Base-by-base conservation (phyloP, 164 flowering plant genomes). In the Stephania japonica region DNA sequence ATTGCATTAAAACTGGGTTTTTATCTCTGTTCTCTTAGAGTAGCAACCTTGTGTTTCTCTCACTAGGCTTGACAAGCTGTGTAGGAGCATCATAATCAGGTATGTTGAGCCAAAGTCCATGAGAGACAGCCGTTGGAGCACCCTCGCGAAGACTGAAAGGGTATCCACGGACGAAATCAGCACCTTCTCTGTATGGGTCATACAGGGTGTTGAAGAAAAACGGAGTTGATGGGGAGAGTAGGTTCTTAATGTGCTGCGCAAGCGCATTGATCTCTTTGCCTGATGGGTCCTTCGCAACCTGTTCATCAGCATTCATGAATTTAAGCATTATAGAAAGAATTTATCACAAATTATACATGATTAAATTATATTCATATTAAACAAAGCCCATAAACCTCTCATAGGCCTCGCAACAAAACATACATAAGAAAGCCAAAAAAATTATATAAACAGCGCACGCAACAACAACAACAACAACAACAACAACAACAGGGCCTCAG, bases 71-170 rank as follows among this genome's bases (percentile, higher is more conserved):
- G 70, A 90, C 93, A 72, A 89, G 90, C 78, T 91, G 96, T 69
- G 96, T 91, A 13, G 96, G 96, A 13, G 97, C 93, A 83, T 91
- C 97, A 75, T 89, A 91, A 70, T 91, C 93, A 0, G 96, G 90
- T 70, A 90, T 90, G 85, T 90, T 90, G 73, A 90, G 86, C 94
- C 94, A 90, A 19, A 90, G 87, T 42, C 94, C 94, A 85, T 88
- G 90, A 75, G 94, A 90, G 64, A 90, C 91, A 68, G 93, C 96
- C 4, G 93, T 89, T 23, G 90, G 87, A 24, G 73, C 90, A 78
- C 96, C 96, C 76, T 86, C 89, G 65, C 96, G 88, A 32, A 91
- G 90, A 79, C 93, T 89, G 84, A 91, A 91, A 11, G 96, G 96
- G 72, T 89, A 91, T 5, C 96, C 97, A 67, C 97, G 97, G 73